phyloP scores from a whole-genome alignment of 148 eudicot genomes.

The Rhododendron mucronatum region DNA sequence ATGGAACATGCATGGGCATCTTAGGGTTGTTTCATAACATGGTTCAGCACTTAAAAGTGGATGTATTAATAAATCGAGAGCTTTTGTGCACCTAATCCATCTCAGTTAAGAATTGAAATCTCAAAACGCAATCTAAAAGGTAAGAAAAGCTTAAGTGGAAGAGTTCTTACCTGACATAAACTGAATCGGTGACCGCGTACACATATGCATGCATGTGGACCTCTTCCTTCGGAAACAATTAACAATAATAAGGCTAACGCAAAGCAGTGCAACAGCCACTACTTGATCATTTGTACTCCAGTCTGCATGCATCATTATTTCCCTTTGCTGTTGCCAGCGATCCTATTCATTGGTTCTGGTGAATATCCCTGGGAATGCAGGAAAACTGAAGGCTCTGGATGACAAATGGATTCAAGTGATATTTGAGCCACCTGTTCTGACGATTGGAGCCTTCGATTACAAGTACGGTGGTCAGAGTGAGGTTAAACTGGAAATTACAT shows the following conservation, averaged over 20 bases:
- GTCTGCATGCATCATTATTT: neutral
- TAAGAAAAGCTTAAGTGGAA: neutral
- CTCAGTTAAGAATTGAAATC: neutral
- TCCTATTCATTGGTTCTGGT: neutral
- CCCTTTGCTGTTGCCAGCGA: neutral
- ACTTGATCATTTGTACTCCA: neutral
- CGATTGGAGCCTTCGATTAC: constrained; percentile 64
- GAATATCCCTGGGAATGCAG: constrained; percentile 27
- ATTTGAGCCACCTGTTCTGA: constrained; percentile 83
- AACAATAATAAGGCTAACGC: neutral
- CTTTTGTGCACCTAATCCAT: neutral
- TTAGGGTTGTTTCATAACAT: neutral
- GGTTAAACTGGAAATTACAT: constrained; percentile 86
- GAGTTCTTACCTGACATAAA: neutral
- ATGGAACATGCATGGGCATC: neutral
- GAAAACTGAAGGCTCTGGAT: constrained; percentile 77
- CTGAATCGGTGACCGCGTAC: neutral
- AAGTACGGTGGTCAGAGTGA: constrained; percentile 87
- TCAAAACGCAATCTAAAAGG: neutral
- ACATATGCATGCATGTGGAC: neutral
- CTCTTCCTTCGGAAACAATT: neutral
- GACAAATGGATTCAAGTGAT: constrained; percentile 88
- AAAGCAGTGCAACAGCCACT: neutral
- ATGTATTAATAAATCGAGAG: neutral
- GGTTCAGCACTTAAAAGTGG: neutral